Evolutionary conservation across 441 rosid species (phyloP).

Genomic region (Macaranga tanarius): DNA sequence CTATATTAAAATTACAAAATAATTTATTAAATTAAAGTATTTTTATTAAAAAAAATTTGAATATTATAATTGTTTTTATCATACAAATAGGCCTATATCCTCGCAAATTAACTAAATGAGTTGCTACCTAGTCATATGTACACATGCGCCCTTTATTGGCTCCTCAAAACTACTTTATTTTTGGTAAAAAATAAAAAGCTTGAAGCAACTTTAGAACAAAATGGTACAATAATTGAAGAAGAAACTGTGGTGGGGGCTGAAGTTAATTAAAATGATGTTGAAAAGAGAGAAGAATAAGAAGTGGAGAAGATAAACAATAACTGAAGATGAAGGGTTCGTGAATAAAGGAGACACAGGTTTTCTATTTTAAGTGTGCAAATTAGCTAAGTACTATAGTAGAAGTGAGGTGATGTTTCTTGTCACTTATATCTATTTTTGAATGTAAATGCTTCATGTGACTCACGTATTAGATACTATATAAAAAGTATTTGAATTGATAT

Average conservation of each 20-base stretch:
- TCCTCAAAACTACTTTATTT: neutral
- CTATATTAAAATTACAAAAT: no score
- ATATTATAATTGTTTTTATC: no score
- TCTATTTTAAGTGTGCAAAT: neutral
- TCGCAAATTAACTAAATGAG: neutral
- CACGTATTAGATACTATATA: neutral
- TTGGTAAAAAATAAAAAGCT: neutral
- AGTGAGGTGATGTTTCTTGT: neutral
- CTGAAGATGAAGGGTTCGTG: neutral
- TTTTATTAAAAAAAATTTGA: no score
- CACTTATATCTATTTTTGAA: slow-evolving; percentile 9
- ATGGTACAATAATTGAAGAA: slow-evolving; percentile 1
- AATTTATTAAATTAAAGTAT: no score
- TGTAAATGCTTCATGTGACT: slow-evolving; percentile 15
- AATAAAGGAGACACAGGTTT: neutral
- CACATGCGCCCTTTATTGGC: neutral
- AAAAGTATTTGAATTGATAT: neutral
- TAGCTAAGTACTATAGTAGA: neutral
- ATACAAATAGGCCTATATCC: no score
- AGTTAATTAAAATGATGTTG: neutral
- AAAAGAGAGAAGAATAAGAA: neutral
- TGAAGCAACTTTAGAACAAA: neutral
- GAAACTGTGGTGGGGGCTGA: slow-evolving; percentile 4
- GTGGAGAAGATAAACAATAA: slow-evolving; percentile 16
- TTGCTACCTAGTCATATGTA: no score